Percentiles rank a stretch among this genome's conserved stretches.
These are phyloP conservation scores for Chaetomiaceae sp. DNA, from an alignment of 2,329 filamentous ascomycete genomes.

Conservation along the genomic window DNA sequence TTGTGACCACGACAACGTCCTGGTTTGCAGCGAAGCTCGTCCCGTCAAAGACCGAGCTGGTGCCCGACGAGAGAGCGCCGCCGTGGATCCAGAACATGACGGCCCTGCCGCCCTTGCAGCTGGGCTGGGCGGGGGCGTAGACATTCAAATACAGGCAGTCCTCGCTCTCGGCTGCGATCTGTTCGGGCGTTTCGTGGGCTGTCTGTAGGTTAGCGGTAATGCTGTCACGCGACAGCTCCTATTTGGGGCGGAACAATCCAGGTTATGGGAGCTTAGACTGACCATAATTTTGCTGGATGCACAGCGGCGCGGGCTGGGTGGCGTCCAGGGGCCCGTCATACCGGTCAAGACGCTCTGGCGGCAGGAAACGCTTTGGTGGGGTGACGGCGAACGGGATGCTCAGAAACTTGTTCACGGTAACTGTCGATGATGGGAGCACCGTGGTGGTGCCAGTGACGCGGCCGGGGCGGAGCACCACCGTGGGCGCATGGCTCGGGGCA, in stretches of 20 bases:
- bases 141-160: background rate
- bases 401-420: background rate
- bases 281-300: background rate
- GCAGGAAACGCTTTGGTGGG: background rate
- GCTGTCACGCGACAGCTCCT: background rate
- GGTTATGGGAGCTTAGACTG: background rate
- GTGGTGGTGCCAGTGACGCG: background rate
- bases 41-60: background rate
- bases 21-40: background rate
- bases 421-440: background rate
- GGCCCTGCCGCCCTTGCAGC: background rate
- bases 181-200: background rate
- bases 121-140: background rate
- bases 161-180: background rate
- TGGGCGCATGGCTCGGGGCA: background rate
- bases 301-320: background rate
- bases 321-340: background rate
- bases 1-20: background rate
- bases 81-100: background rate
- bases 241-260: background rate
- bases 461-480: background rate
- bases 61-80: background rate
- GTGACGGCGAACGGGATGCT: background rate
- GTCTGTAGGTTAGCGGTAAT: background rate
- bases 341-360: background rate